Evolutionary conservation across 1,284 basidiomycete species (phyloP), one percentile per base, ranked within the genome.

Genomic region (Apiotrichum siamense): DNA sequence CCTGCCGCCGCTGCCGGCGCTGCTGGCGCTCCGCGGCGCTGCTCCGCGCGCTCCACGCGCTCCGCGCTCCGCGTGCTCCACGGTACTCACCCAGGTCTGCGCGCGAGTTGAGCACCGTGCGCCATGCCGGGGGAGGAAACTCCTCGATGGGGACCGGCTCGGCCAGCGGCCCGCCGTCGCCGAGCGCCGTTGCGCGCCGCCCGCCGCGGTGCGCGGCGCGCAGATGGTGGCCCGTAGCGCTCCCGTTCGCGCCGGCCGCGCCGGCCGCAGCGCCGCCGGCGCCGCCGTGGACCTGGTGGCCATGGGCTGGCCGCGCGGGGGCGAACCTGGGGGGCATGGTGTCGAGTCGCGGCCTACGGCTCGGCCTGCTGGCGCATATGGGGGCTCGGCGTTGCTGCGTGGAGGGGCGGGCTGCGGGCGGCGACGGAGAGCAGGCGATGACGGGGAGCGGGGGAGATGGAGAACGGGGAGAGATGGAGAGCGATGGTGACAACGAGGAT

Each of bases 101-200:
- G 33, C 65, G 50, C 32, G 56, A 57, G 55, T 67, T 72, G 40
- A 74, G 53, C 4, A 70, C 64, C 0, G 69, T 67, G 23, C 70
- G 53, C 72, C 72, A 74, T 47, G 51, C 56, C 13, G 72, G 72
- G 6, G 72, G 70, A 9, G 58, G 58, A 57, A 71, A 73, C 36
- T 67, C 64, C 45, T 73, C 69, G 17, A 73, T 61, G 21, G 66
- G 65, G 9, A 60, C 63, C n/a, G 62, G 57, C 41, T 55, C 55
- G 6, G 60, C 49, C 3, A 55, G 44, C 11, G 54, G 53, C 13
- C 55, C 51, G 11, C 45, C 44, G 33, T 49, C 51, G 20, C 50
- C 44, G 29, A 37, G 25, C 11, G 54, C 48, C 31, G 33, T 46
- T 15, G 49, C 47, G 7, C 54, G 49, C 3, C 54, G 54, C n/a